Conservation (phyloP, 2,329 filamentous ascomycete species). For the Pseudogymnoascus sp. region DNA sequence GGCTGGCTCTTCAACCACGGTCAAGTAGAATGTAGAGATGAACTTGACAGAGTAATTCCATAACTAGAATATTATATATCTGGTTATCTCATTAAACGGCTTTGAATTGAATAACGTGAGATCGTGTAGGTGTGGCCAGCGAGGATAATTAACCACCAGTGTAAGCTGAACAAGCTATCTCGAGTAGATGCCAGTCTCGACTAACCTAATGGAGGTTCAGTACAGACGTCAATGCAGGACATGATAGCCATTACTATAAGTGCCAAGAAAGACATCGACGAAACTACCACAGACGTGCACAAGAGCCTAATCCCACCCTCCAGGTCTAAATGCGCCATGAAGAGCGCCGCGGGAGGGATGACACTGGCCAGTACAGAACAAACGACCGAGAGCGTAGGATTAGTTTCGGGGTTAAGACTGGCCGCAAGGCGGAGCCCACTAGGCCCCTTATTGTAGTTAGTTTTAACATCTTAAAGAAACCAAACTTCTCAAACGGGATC, state of each 20-base stretch:
- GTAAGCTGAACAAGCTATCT: not conserved
- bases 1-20: slow-evolving; percentile 31
- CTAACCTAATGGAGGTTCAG: not conserved
- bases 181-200: not conserved
- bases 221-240: not conserved
- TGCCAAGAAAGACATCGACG: no score
- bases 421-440: not conserved
- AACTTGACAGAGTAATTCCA: slow-evolving; percentile 7
- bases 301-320: not conserved
- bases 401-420: not conserved
- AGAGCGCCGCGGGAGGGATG: not conserved
- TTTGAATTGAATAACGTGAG: not conserved
- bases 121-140: not conserved
- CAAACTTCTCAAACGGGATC: not conserved
- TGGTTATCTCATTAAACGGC: not conserved
- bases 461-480: not conserved
- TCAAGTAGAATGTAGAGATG: slow-evolving; percentile 27
- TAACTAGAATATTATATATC: not conserved
- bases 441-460: not conserved
- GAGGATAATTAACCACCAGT: not conserved
- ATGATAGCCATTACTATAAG: no score
- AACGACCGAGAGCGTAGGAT: not conserved
- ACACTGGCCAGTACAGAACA: not conserved
- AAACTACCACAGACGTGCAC: no score
- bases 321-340: not conserved